Base-by-base conservation (phyloP, 2,329 filamentous ascomycete genomes). In the Penicillium sp. region DNA sequence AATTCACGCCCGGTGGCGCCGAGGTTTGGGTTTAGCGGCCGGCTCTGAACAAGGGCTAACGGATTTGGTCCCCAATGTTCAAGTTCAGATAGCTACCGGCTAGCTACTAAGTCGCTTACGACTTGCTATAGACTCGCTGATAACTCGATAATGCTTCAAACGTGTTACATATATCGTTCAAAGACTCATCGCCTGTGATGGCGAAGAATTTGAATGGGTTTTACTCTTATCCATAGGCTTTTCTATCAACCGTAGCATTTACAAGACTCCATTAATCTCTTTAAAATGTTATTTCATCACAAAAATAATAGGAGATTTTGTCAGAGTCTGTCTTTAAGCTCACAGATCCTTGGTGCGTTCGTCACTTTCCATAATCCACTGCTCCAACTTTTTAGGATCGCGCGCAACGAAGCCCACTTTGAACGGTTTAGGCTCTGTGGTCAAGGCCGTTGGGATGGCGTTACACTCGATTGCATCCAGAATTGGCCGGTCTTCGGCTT, bases 351-450 rank as follows among this genome's bases (percentile, higher is more conserved):
- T 76, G 3, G 79, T 83, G 58, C 78, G 72, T 56, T 78, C 77
- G 33, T 83, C 79, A 24, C 79, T 80, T 53, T 70, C 76, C 0
- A 63, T 65, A 58, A 85, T 80, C 82, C 83, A 85, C 59, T 70
- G 56, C 61, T 76, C 69, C 54, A 85, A 55, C 58, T 65, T 69
- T 36, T 57, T 65, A 56, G 73, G 68, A 59, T 83, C 71, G 38
- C 83, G 72, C 4, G 79, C 72, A 56, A 69, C 73, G 51, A 85
- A 77, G 0, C 81, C 78, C 43, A 82, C 75, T 70, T 85, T 85
- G 69, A 86, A 86, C 1, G 80, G 79, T 69, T 83, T 85, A 0
- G 84, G 83, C 58, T 86, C 82, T 2, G 81, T 81, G 0, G 82
- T 85, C 66, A 86, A 66, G 8, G 79, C 78, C 0, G 83, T 85